Base-by-base conservation (phyloP, 208 protist genomes). In the Crithidia thermophila region DNA sequence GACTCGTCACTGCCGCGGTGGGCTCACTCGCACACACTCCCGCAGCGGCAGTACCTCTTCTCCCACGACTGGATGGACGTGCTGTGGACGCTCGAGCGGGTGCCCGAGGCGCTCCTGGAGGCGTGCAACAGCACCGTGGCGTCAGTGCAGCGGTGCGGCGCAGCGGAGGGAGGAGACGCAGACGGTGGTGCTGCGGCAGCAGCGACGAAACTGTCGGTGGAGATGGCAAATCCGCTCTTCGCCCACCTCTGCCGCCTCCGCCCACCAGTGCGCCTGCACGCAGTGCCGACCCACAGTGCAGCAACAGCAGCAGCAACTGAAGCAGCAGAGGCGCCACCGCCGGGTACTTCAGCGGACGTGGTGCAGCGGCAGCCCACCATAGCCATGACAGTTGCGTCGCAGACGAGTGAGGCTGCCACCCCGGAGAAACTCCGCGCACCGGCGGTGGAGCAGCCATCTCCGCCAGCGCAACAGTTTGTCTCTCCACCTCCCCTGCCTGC, bases 71-170 rank as follows among this genome's bases (percentile, higher is more conserved):
- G 86, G 86, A 59, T 62, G 23, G 75, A 83, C 14, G 50, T 31
- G 14, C 58, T 92, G 77, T 84, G 82, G 80, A 65, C 69, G 31
- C 47, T 91, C 39, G 88, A 94, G 47, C 67, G 59, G 39, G 56
- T 72, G 25, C 66, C 72, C 0, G 67, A 53, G 10, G n/a, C 46
- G 9, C 33, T 88, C n/a, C 49, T 21, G 0, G 47, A 23, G 2
- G 67, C 53, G 0, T 57, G 45, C 25, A 58, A 51, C 0, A 27
- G 46, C 6, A 23, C 72, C 11, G 30, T 67, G n/a, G 23, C 27
- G 5, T 16, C 27, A 23, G 39, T 77, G 6, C 25, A 58, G 23
- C 25, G n/a, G 8, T n/a, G 43, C 36, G 10, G 57, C 25, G 21
- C 23, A n/a, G n/a, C n/a, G n/a, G n/a, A n/a, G n/a, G n/a, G n/a